Evolutionary conservation across 2,329 filamentous ascomycete species (phyloP).

Genomic region (Penicillium sp.): DNA sequence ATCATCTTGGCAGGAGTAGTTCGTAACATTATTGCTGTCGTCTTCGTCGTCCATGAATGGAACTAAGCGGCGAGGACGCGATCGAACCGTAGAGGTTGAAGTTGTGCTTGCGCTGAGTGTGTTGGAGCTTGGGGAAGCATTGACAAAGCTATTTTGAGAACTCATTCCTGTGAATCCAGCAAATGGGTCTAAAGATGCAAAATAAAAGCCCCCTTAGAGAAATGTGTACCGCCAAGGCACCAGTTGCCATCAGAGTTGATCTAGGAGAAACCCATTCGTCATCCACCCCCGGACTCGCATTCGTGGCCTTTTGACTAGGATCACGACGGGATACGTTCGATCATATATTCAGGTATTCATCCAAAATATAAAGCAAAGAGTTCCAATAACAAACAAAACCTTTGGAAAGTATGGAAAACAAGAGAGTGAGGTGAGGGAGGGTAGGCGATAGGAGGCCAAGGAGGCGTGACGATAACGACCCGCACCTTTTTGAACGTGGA

Average conservation of each 20-base stretch:
- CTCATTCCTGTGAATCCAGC: slow-evolving; percentile 40
- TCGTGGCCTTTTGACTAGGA: slow-evolving; percentile 20
- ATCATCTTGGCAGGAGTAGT: slow-evolving; percentile 26
- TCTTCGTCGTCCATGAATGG: slow-evolving; percentile 43
- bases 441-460: slow-evolving; percentile 22
- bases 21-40: slow-evolving; percentile 26
- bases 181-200: slow-evolving; percentile 20
- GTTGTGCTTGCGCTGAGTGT: slow-evolving; percentile 34
- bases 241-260: slow-evolving; percentile 38
- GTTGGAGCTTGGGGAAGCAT: slow-evolving; percentile 38
- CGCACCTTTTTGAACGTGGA: slow-evolving; percentile 13
- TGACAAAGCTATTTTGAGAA: slow-evolving; percentile 40
- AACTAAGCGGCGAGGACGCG: slow-evolving; percentile 46
- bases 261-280: slow-evolving; percentile 40
- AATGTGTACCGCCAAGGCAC: slow-evolving; percentile 34
- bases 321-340: neutral
- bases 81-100: slow-evolving; percentile 43
- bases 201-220: slow-evolving; percentile 26
- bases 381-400: neutral
- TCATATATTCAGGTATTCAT: slow-evolving; percentile 11
- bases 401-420: slow-evolving; percentile 2
- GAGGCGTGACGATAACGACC: slow-evolving; percentile 26
- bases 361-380: slow-evolving; percentile 5
- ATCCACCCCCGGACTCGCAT: slow-evolving; percentile 32
- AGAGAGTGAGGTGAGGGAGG: neutral